Conservation (phyloP, 2,329 filamentous ascomycete genomes). For the Fusarium sp. region DNA sequence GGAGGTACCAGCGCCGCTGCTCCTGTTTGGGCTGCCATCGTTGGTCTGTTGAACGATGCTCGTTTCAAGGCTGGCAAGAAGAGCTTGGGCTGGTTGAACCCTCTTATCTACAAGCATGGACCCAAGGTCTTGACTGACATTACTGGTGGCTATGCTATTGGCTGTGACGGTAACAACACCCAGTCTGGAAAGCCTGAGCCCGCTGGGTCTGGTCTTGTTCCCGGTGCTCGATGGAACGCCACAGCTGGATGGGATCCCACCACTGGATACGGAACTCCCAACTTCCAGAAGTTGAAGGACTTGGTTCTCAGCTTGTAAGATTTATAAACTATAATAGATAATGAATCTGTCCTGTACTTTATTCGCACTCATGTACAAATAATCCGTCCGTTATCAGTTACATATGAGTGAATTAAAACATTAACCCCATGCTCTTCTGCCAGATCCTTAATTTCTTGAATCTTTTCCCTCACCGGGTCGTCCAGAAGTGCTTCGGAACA, state of each 20-base stretch:
- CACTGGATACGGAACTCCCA: conserved; percentile 31
- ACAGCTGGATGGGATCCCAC: conserved; percentile 36
- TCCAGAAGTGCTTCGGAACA: background rate
- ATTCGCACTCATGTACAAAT: fast-evolving
- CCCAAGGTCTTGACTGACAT: conserved; percentile 32
- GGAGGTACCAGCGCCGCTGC: conserved; percentile 56
- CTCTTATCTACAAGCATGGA: conserved; percentile 50
- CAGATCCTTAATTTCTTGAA: background rate
- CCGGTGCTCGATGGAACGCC: conserved; percentile 35
- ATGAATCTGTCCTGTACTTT: background rate
- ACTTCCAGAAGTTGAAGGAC: conserved; percentile 36
- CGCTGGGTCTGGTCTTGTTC: conserved; percentile 21
- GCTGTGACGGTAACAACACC: conserved; percentile 43
- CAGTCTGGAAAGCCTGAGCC: conserved; percentile 19
- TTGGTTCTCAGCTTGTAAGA: background rate
- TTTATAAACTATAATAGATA: no score
- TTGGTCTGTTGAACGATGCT: conserved; percentile 60
- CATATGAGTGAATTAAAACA: background rate
- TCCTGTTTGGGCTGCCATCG: conserved; percentile 58
- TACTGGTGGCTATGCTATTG: conserved; percentile 46
- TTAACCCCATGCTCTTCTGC: background rate
- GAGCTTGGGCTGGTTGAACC: conserved; percentile 61
- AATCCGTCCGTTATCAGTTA: no score
- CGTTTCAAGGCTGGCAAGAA: conserved; percentile 54
- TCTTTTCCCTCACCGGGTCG: fast-evolving